Base-by-base conservation (phyloP, 2,329 filamentous ascomycete genomes). In the Cercospora sesami region DNA sequence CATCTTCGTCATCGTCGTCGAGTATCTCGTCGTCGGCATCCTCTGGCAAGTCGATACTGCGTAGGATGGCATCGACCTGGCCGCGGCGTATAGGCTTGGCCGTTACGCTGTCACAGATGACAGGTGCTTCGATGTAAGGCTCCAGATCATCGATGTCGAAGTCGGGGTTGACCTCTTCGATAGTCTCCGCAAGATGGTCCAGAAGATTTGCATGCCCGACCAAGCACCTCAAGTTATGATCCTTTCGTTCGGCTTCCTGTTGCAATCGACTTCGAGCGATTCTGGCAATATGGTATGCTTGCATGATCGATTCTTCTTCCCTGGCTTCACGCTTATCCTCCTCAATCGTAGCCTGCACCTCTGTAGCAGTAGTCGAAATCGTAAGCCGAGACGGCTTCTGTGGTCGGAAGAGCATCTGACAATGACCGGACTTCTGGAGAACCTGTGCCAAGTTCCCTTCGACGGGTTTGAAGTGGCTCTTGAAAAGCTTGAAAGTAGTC, bases 131-230 rank as follows among this genome's bases (percentile, higher is more conserved):
- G 26, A 42, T 31, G 23, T 28, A 39, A 16, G 51, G 30, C 8
- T 59, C 53, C 16, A 64, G 36, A 51, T 53, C 33, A 21, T 64
- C 62, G 4, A 64, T 30, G 9, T 53, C 36, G 36, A 64, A 64
- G 8, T 58, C 62, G 7, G 62, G 62, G 3, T 64, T 16, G 31
- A 58, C 33, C 23, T 64, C 31, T 45, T 55, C 58, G 30, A 65
- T 65, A 3, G 14, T 65, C 21, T 65, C 64, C 16, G 30, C 18
- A 12, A 65, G 57, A 10, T 61, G 28, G 42, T 65, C 64, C 39
- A 65, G 58, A 12, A 65, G 39, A 42, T 61, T 60, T 21, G 64
- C 64, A 30, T 65, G 64, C 1, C 64, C 64, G 9, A 65, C 57
- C n/a, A 65, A n/a, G 14, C 51, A 42, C 39, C 64, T 21, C n/a